Percentiles rank a stretch among this genome's conserved stretches.
These are phyloP conservation scores for Cladosporium sp. DNA, from an alignment of 2,329 filamentous ascomycete genomes.

Conservation along the genomic window DNA sequence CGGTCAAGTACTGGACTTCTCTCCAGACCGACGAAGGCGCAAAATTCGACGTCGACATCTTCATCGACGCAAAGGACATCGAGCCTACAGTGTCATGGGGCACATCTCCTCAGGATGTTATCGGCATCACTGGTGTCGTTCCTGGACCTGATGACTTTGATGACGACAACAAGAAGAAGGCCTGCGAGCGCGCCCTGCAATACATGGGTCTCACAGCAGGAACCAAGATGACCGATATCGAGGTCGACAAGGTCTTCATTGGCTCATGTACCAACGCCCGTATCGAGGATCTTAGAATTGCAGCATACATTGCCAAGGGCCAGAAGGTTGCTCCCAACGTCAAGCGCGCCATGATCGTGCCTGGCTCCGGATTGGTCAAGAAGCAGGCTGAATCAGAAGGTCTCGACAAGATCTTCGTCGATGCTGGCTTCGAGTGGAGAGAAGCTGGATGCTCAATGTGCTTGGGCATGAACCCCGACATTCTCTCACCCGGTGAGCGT, in stretches of 20 bases:
- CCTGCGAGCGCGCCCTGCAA: slow-evolving; percentile 79
- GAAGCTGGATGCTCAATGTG: slow-evolving; percentile 99
- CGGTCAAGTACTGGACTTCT: slow-evolving; percentile 82
- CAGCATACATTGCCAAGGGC: slow-evolving; percentile 82
- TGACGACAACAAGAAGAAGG: slow-evolving; percentile 75
- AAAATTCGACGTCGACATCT: slow-evolving; percentile 85
- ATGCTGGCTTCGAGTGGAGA: slow-evolving; percentile 96
- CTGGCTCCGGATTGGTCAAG: slow-evolving; percentile 93
- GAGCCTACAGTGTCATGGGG: slow-evolving; percentile 94
- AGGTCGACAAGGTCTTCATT: slow-evolving; percentile 94
- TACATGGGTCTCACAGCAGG: slow-evolving; percentile 94
- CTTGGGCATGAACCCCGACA: slow-evolving; percentile 98
- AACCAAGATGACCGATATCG: slow-evolving; percentile 88
- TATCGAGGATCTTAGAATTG: slow-evolving; percentile 91
- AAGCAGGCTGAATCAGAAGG: slow-evolving; percentile 87
- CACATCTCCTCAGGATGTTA: slow-evolving; percentile 91
- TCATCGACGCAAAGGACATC: slow-evolving; percentile 91
- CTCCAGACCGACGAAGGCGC: slow-evolving; percentile 85
- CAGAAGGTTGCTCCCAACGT: slow-evolving; percentile 85
- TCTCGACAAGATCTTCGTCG: slow-evolving; percentile 85
- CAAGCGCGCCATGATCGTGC: slow-evolving; percentile 94
- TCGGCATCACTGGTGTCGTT: slow-evolving; percentile 90
- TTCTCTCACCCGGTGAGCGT: slow-evolving; percentile 85
- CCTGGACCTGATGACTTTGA: slow-evolving; percentile 86
- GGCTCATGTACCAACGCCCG: slow-evolving; percentile 97